Evolutionary conservation across 257 asterid genomes (phyloP).

Genomic region (Forsythia suspensa): DNA sequence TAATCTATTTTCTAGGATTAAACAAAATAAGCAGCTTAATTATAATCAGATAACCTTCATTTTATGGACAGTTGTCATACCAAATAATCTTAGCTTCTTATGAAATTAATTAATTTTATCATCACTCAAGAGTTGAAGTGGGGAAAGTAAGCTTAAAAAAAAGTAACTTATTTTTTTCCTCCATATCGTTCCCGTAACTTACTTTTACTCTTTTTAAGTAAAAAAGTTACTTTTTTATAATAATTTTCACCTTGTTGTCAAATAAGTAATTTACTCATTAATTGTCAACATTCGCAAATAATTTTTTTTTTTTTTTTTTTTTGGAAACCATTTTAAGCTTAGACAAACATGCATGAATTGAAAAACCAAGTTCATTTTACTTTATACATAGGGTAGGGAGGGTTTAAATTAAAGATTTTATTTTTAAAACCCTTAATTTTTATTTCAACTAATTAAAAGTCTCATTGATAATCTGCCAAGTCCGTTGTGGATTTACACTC

Average conservation of each 20-base stretch:
- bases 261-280: not conserved
- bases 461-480: no score
- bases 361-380: no score
- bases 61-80: constrained; percentile 47
- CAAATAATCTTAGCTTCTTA: constrained; percentile 32
- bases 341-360: not conserved
- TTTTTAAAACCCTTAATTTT: no score
- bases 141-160: not conserved
- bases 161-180: constrained; percentile 27
- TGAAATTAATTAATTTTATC: constrained; percentile 28
- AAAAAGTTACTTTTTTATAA: not conserved
- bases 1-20: constrained; percentile 10
- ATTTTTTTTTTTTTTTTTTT: no score
- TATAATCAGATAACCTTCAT: constrained; percentile 4
- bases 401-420: no score
- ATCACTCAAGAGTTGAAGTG: not conserved
- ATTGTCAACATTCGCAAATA: not conserved
- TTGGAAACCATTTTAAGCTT: not conserved
- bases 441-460: no score
- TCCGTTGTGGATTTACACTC: no score
- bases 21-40: constrained; percentile 16
- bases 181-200: not conserved
- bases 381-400: no score
- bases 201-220: not conserved
- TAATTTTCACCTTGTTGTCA: not conserved